Conservation (phyloP, 768 basidiomycete species). For the Saitozyma sp. region DNA sequence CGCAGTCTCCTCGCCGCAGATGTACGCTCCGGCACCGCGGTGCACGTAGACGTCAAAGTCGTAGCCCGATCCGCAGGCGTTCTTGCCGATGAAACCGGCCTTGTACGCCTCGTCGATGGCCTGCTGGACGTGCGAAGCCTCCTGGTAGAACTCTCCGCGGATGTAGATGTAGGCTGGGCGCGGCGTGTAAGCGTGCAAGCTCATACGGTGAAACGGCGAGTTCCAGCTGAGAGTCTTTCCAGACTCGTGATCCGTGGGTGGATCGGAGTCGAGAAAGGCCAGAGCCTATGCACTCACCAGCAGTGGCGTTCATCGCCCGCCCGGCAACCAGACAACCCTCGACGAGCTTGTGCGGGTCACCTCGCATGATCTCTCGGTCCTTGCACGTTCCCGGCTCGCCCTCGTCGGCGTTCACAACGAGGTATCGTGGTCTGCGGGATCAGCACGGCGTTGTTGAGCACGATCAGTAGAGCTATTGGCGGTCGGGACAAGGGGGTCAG, state of each 20-base stretch:
- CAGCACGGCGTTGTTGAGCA: conserved; percentile 1
- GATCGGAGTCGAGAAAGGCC: too few relatives aligned
- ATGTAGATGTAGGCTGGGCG: conserved; percentile 93
- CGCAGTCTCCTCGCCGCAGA: conserved; percentile 98
- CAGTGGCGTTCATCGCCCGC: conserved; percentile 92
- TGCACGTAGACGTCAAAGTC: conserved; percentile 98
- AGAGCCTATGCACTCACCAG: conserved; percentile 54
- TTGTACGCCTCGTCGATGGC: conserved; percentile 95
- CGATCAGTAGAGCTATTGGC: background rate
- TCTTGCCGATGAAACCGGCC: conserved; percentile 79
- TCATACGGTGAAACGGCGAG: background rate
- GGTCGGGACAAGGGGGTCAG: background rate
- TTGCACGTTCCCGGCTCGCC: conserved; percentile 99
- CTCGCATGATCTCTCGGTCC: conserved; percentile 95
- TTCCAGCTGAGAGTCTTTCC: background rate
- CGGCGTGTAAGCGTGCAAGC: background rate
- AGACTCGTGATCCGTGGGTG: too few relatives aligned
- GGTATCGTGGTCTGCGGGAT: conserved; percentile 74
- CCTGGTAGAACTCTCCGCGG: conserved; percentile 96
- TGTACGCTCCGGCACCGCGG: conserved; percentile 96
- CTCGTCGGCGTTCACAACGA: conserved; percentile 97
- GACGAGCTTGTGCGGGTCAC: conserved; percentile 96
- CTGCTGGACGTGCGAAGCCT: conserved; percentile 88
- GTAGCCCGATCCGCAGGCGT: conserved; percentile 90
- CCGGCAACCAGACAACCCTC: conserved; percentile 98